These are phyloP conservation scores for Ascoidea rubescens DNA, from an alignment of 805 yeast genomes.

Conservation along the genomic window DNA sequence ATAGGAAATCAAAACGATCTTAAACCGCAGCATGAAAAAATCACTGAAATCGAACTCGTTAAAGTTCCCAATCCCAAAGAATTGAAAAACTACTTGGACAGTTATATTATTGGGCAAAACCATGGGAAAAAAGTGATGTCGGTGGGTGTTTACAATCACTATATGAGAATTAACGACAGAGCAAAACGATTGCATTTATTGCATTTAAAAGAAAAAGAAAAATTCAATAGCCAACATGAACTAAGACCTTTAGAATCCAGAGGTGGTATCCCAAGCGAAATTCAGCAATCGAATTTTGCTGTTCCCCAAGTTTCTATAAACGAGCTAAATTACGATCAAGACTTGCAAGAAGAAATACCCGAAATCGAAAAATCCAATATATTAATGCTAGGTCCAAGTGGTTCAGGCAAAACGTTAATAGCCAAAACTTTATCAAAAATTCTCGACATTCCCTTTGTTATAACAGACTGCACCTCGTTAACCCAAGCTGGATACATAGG, in stretches of 20 bases:
- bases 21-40: too few relatives aligned
- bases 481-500: slow-evolving; percentile 58
- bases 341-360: slow-evolving; percentile 18
- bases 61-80: slow-evolving; percentile 33
- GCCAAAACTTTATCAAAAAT: slow-evolving; percentile 40
- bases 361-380: slow-evolving; percentile 39
- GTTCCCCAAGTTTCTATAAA: neutral
- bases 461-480: slow-evolving; percentile 46
- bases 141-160: slow-evolving; percentile 49
- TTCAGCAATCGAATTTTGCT: too few relatives aligned
- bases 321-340: slow-evolving; percentile 18
- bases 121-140: slow-evolving; percentile 41
- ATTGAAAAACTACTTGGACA: slow-evolving; percentile 31
- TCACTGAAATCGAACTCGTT: too few relatives aligned
- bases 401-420: slow-evolving; percentile 45
- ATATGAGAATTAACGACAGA: slow-evolving; percentile 31
- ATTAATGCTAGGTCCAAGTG: slow-evolving; percentile 44
- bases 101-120: slow-evolving; percentile 42
- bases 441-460: slow-evolving; percentile 41
- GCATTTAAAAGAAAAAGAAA: slow-evolving; percentile 6
- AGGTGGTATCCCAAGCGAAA: neutral
- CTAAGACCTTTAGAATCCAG: neutral
- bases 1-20: too few relatives aligned
- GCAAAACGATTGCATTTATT: slow-evolving; percentile 17
- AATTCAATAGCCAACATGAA: neutral